Percentiles rank a stretch among this genome's conserved stretches.
These are phyloP conservation scores for Scedosporium apiospermum DNA, from an alignment of 2,329 filamentous ascomycete species.

Conservation along the genomic window DNA sequence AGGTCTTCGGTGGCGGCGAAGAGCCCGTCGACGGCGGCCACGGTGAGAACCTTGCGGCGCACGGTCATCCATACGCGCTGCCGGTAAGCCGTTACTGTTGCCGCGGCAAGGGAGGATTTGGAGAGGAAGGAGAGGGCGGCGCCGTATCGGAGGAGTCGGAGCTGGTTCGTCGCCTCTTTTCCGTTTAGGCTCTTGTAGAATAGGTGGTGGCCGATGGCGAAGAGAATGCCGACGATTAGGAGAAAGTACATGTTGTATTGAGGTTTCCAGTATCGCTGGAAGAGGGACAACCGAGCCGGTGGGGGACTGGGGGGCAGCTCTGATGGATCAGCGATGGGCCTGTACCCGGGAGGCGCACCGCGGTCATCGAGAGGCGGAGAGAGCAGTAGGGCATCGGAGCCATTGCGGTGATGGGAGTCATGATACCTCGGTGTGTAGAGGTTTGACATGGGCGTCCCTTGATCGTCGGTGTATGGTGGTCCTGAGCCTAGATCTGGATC, in stretches of 20 bases:
- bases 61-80: slow-evolving; percentile 15
- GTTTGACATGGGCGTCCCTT: not conserved
- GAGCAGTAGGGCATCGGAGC: not conserved
- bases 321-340: not conserved
- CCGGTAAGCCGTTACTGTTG: slow-evolving; percentile 18
- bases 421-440: not conserved
- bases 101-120: slow-evolving; percentile 24
- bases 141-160: slow-evolving; percentile 25
- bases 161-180: slow-evolving; percentile 19
- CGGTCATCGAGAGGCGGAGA: not conserved
- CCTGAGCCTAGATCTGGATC: not conserved
- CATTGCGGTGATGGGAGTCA: not conserved
- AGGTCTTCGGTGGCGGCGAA: slow-evolving; percentile 23
- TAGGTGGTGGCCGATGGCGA: slow-evolving; percentile 23
- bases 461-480: not conserved
- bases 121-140: slow-evolving; percentile 24
- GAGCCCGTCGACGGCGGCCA: slow-evolving; percentile 17
- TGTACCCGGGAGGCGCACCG: not conserved
- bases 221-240: slow-evolving; percentile 20
- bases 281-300: slow-evolving; percentile 1
- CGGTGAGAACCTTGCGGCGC: slow-evolving; percentile 11
- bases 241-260: slow-evolving; percentile 24
- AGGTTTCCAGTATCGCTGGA: slow-evolving; percentile 22
- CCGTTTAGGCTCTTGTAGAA: slow-evolving; percentile 23
- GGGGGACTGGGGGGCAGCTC: not conserved